Conservation (phyloP, 768 basidiomycete species). For the Lepiota subincarnata region DNA sequence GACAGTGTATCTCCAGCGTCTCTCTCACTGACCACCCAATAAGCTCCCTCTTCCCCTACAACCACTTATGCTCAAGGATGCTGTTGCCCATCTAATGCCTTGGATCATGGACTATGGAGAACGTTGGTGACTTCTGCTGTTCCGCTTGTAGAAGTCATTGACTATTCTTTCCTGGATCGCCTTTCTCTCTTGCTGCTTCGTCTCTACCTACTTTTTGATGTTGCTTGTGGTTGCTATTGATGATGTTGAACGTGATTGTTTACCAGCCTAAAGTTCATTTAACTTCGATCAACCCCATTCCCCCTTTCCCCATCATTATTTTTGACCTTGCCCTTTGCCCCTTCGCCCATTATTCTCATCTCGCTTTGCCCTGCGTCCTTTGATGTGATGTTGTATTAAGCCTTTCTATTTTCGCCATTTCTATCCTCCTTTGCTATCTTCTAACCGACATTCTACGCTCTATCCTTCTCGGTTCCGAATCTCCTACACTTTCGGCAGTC, state of each 20-base stretch:
- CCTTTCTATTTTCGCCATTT: not conserved
- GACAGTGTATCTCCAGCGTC: not conserved
- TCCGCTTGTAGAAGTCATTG: conserved; percentile 6
- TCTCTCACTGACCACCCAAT: not conserved
- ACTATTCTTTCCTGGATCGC: conserved; percentile 8
- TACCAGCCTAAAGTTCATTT: not conserved
- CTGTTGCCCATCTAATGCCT: not conserved
- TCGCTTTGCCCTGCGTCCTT: not conserved
- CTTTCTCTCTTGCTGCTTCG: conserved; percentile 9
- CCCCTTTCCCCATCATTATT: not conserved
- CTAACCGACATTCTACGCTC: not conserved
- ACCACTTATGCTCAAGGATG: not conserved
- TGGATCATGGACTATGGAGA: conserved; percentile 7
- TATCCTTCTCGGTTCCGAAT: not conserved
- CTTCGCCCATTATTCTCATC: not conserved
- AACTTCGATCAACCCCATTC: conserved; percentile 3
- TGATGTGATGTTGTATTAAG: too few relatives aligned
- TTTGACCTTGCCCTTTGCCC: conserved; percentile 3
- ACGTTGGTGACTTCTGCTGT: conserved; percentile 8
- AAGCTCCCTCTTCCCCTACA: not conserved
- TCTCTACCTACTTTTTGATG: not conserved
- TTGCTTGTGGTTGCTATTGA: not conserved
- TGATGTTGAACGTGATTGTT: not conserved
- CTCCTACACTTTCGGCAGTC: too few relatives aligned
- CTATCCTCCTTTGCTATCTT: not conserved